Conservation (phyloP, 2,329 filamentous ascomycete genomes). For the Fusarium piperis region DNA sequence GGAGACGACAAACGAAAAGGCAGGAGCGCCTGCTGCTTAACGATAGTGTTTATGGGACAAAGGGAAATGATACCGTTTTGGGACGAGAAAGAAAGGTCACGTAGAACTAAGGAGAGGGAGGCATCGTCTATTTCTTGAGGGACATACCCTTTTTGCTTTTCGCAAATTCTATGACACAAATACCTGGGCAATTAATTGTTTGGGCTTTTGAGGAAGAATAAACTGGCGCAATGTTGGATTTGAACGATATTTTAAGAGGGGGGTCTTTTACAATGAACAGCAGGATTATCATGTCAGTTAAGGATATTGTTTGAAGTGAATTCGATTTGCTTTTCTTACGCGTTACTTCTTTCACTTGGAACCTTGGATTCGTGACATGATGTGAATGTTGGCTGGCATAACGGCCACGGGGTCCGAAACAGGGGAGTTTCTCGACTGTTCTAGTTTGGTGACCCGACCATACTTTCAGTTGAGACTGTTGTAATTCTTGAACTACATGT, state of each 20-base stretch:
- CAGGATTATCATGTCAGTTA: not conserved
- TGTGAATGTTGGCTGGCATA: not conserved
- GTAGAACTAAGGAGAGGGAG: slow-evolving; percentile 14
- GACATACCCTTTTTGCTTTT: not conserved
- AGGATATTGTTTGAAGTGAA: not conserved
- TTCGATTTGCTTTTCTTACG: not conserved
- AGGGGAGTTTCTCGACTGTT: not conserved
- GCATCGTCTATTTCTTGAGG: not conserved
- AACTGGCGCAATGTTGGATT: slow-evolving; percentile 19
- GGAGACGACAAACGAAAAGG: slow-evolving; percentile 47
- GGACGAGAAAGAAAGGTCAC: slow-evolving; percentile 3
- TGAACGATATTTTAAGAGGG: slow-evolving; percentile 10
- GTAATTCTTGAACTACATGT: not conserved
- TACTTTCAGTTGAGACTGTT: not conserved
- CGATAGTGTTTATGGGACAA: slow-evolving; percentile 6
- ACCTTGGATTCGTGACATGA: not conserved
- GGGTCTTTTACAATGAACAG: not conserved
- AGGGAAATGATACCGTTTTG: not conserved
- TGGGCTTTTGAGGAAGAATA: not conserved
- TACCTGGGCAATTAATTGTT: not conserved
- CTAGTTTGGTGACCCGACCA: not conserved
- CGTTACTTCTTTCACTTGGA: not conserved
- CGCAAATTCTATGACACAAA: not conserved
- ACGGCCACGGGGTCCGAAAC: not conserved
- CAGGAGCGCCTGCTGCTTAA: slow-evolving; percentile 12